phyloP scores from a whole-genome alignment of 768 basidiomycete species.

The Boletus speciosus region DNA sequence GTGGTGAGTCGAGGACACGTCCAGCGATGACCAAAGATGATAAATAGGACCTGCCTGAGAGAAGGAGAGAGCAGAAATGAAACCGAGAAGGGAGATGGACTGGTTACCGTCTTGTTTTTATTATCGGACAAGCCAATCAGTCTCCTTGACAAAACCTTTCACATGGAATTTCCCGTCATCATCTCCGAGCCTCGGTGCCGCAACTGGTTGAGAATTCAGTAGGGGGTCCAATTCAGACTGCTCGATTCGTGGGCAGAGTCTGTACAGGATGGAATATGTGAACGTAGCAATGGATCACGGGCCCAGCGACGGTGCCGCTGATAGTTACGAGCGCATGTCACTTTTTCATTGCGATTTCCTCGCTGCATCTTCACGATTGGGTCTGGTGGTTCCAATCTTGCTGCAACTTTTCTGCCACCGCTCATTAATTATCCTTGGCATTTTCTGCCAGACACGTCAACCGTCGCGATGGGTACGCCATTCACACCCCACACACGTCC shows the following conservation, averaged over 20 bases:
- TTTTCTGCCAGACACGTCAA: conserved; percentile 3
- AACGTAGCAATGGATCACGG: not conserved
- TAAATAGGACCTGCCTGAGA: conserved; percentile 29
- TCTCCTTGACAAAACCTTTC: not conserved
- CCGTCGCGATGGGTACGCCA: not conserved
- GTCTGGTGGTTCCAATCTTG: not conserved
- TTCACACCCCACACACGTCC: not conserved
- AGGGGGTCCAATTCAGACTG: too few relatives aligned
- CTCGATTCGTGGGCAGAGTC: not conserved
- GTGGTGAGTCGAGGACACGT: conserved; percentile 10
- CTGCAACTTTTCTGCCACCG: not conserved
- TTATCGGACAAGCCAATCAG: not conserved
- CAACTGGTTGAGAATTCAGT: not conserved
- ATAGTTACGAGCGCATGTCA: too few relatives aligned
- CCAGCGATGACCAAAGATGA: conserved; percentile 13
- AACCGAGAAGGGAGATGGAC: not conserved
- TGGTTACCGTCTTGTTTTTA: conserved; percentile 6
- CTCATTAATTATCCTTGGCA: not conserved
- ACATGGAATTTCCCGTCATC: conserved; percentile 10
- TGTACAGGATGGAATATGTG: not conserved
- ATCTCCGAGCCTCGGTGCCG: not conserved
- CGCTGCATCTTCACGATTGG: not conserved
- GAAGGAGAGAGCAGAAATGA: conserved; percentile 8
- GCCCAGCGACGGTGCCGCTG: too few relatives aligned
- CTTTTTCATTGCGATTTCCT: too few relatives aligned